Base-by-base conservation (phyloP, 1,139 yeast species). In the Yamadazyma pseudoaaseri region DNA sequence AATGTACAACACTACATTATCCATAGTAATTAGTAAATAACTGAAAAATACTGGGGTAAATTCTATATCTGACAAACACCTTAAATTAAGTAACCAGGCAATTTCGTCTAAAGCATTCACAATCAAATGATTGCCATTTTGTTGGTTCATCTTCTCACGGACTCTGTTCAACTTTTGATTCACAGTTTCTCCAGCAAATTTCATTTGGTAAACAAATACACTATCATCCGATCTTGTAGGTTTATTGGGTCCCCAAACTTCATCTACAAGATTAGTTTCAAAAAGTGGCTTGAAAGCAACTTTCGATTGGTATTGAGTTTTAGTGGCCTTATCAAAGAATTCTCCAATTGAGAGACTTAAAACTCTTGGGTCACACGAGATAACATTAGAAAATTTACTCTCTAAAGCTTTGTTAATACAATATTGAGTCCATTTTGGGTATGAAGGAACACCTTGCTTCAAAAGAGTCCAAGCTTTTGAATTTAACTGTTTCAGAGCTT, bases 11-110 rank as follows among this genome's bases (percentile, higher is more conserved):
- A 42, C 40, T 1, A 71, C 59, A 1, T 43, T 29, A 6, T 58
- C 48, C 9, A 43, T 30, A 2, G 68, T 55, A 10, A 76, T 51
- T 2, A 74, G 54, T 2, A 64, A 52, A 44, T 74, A 76, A 5
- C 73, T 52, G 45, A 71, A 76, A 42, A 76, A 76, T 0, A 73
- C 73, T 0, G 81, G 80, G 35, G 67, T 61, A 45, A 58, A 76
- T 2, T 71, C 70, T 24, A 70, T 60, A 36, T 70, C 73, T 12
- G 57, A 48, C 35, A 69, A 74, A 13, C 70, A 54, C 32, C 81
- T 57, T 32, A 75, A 51, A 41, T 76, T 76, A 34, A 76, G 62
- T 27, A 76, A 50, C 81, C 81, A 76, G 1, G 80, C 79, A 34
- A 75, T 57, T 33, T 75, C 79, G 49, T 76, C 81, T 20, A 76